Conservation (phyloP, 2,329 filamentous ascomycete species). For the Cladosporium sp. region DNA sequence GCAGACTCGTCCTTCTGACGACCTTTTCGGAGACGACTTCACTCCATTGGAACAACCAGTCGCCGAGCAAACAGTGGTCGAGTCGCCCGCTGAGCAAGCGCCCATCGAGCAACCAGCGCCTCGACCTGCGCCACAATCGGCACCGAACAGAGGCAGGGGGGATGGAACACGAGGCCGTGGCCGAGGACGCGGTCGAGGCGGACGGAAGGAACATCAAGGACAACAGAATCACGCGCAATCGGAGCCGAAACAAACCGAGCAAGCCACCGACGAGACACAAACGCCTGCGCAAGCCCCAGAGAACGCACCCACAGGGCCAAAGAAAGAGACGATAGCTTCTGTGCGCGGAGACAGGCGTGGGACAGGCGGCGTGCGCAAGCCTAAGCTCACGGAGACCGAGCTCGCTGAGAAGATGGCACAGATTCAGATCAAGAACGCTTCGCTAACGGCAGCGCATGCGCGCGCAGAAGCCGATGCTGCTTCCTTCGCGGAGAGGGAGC, state of each 20-base stretch:
- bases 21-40: conserved; percentile 55
- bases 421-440: conserved; percentile 63
- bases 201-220: conserved; percentile 22
- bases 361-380: conserved; percentile 45
- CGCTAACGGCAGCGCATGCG: conserved; percentile 61
- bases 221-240: conserved; percentile 7
- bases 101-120: conserved; percentile 19
- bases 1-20: conserved; percentile 53
- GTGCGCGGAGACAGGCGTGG: conserved; percentile 40
- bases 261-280: conserved; percentile 16
- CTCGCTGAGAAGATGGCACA: conserved; percentile 62
- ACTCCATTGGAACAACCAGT: conserved; percentile 49
- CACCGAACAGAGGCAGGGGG: neutral
- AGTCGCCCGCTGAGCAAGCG: conserved; percentile 20
- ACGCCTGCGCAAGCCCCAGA: conserved; percentile 24
- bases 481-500: conserved; percentile 65
- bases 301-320: conserved; percentile 30
- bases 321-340: conserved; percentile 27
- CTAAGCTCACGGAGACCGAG: conserved; percentile 66
- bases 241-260: conserved; percentile 4
- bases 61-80: conserved; percentile 31
- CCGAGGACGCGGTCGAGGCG: conserved; percentile 29
- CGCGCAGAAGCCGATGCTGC: conserved; percentile 69
- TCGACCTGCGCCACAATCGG: conserved; percentile 1
- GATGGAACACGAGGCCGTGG: conserved; percentile 25